A percentile compares a stretch with the other conserved stretches of the same genome.
Evolutionary conservation across 2,329 filamentous ascomycete genomes (phyloP).

Genomic region (Xylariaceae sp.): DNA sequence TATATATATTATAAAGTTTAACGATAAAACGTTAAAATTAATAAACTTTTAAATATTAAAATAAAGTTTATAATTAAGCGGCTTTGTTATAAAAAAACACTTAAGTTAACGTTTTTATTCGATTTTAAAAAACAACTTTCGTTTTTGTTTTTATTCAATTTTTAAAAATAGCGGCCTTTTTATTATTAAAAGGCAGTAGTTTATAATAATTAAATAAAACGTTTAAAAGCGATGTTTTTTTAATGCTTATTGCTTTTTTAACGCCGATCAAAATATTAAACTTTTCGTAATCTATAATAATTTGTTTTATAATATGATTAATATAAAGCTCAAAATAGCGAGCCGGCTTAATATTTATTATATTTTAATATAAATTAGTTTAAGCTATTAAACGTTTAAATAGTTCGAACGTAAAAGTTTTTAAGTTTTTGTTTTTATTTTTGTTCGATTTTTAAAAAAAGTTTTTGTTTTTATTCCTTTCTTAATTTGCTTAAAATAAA

Average conservation of each 20-base stretch:
- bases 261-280: no score
- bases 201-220: background rate
- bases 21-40: background rate
- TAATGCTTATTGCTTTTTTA: no score
- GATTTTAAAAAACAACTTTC: background rate
- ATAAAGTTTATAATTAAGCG: background rate
- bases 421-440: background rate
- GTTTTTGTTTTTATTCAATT: slow-evolving; percentile 5
- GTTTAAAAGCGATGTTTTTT: background rate
- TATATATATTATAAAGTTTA: background rate
- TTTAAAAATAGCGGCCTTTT: slow-evolving; percentile 1
- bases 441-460: background rate
- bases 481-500: background rate
- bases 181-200: background rate
- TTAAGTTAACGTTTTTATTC: slow-evolving; percentile 1
- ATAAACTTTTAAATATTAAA: slow-evolving; percentile 1
- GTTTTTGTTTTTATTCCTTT: background rate
- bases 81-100: slow-evolving; percentile 1
- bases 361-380: background rate
- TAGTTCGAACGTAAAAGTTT: background rate
- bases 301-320: background rate
- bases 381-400: slow-evolving; percentile 1
- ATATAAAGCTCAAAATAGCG: background rate
- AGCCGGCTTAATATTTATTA: background rate
- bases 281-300: slow-evolving; percentile 4